These are phyloP conservation scores for Senna siamea DNA, from an alignment of 306 rosid genomes.

Conservation along the genomic window DNA sequence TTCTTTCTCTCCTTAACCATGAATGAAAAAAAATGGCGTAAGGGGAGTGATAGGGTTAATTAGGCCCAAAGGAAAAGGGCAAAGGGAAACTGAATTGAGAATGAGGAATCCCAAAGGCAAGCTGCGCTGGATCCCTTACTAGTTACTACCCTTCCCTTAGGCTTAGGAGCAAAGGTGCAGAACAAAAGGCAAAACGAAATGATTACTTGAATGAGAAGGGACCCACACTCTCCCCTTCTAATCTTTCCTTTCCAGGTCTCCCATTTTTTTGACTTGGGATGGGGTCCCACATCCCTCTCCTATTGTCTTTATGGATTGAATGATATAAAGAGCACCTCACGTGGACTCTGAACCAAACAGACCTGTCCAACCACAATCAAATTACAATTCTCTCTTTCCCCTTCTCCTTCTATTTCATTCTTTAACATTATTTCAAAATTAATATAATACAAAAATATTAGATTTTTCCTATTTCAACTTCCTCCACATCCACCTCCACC, in stretches of 20 bases:
- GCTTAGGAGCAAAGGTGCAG: slow-evolving; percentile 45
- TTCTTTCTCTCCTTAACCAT: no score
- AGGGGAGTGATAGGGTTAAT: no score
- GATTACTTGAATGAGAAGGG: slow-evolving; percentile 70
- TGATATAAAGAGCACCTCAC: slow-evolving; percentile 99
- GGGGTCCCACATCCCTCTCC: slow-evolving; percentile 71
- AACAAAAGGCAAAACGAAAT: slow-evolving; percentile 61
- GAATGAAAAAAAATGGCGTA: no score
- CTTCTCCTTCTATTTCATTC: neutral
- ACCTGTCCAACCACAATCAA: slow-evolving; percentile 85
- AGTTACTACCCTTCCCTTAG: no score
- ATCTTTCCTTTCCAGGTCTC: slow-evolving; percentile 69
- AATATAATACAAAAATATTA: slow-evolving; percentile 6
- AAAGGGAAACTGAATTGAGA: slow-evolving; percentile 24
- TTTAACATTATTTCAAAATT: no score
- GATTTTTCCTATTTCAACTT: neutral
- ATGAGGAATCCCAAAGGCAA: slow-evolving; percentile 60
- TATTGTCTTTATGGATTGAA: slow-evolving; percentile 88
- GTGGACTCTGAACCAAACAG: slow-evolving; percentile 97
- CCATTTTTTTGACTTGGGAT: slow-evolving; percentile 69
- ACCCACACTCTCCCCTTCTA: slow-evolving; percentile 52
- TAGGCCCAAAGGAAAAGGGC: slow-evolving; percentile 27
- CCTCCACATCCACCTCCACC: no score
- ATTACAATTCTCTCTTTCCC: slow-evolving; percentile 28
- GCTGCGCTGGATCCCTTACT: slow-evolving; percentile 5